Evolutionary conservation across 192 early-diverging fungal species (phyloP).

Genomic region (Chytriomyces sp.): DNA sequence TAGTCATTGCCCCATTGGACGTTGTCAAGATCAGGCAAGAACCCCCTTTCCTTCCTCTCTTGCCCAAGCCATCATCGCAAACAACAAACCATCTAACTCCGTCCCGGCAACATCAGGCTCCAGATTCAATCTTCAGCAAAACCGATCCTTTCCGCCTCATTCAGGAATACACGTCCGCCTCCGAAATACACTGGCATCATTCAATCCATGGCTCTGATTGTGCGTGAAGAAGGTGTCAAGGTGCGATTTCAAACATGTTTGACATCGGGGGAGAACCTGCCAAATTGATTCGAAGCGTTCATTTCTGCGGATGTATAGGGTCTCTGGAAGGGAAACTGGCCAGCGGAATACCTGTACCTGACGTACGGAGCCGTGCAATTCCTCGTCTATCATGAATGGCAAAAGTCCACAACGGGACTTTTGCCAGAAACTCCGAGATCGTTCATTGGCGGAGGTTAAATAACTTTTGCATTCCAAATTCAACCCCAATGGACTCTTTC

Average conservation of each 20-base stretch:
- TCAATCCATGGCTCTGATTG: conserved; percentile 70
- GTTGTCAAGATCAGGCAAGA: conserved; percentile 85
- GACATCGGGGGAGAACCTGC: background rate
- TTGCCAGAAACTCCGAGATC: conserved; percentile 30
- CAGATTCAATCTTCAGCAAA: conserved; percentile 29
- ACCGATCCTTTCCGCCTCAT: background rate
- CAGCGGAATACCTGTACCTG: conserved; percentile 92
- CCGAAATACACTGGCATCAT: conserved; percentile 69
- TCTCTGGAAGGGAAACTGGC: conserved; percentile 92
- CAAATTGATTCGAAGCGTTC: background rate
- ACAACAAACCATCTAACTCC: background rate
- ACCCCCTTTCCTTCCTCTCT: background rate
- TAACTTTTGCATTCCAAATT: background rate
- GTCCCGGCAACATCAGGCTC: conserved; percentile 25
- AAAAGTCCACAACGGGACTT: conserved; percentile 12
- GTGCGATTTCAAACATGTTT: conserved; percentile 43
- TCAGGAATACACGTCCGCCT: background rate
- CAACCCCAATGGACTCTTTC: background rate
- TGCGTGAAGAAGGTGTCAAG: conserved; percentile 79
- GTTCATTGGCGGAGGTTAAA: conserved; percentile 70
- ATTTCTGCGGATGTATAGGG: conserved; percentile 47
- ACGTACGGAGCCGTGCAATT: conserved; percentile 91
- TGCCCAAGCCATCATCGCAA: background rate
- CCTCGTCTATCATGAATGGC: conserved; percentile 69
- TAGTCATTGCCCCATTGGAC: conserved; percentile 89